Evolutionary conservation across 83 land plant genomes (phyloP), one percentile per base, ranked within the genome.

Genomic region (Diphasiastrum complanatum): DNA sequence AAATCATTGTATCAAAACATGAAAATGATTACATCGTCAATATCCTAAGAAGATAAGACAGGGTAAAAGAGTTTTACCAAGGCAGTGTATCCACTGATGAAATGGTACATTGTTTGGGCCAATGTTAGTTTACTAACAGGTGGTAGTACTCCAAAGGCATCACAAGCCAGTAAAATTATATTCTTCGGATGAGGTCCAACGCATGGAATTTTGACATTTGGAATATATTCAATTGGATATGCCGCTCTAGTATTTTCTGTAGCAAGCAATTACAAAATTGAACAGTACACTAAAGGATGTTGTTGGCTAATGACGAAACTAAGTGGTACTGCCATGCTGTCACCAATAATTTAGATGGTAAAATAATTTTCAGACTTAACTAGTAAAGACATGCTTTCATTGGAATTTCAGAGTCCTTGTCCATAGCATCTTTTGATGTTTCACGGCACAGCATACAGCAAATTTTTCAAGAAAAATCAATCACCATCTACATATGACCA

Each of bases 111-210:
- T 20, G 66, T 63, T 50, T 63, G 68, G 37, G 68, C 46, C 65
- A 65, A 19, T 34, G 68, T 65, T n/a, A 65, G 38, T 64, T 65
- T 65, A 64, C 68, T 65, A 36, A 65, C 68, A 6, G 68, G 68
- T 25, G 68, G 68, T 11, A 65, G 64, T 16, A 65, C 68, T 29
- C 68, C 68, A 54, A 65, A 65, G n/a, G 68, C 68, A 54, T 65
- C 68, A 54, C 68, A 65, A 18, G 68, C 68, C 25, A 65, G 46
- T 29, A 65, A 60, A 36, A 65, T 38, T 12, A 65, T 51, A 54
- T 65, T 65, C 68, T 55, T 65, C 25, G 68, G 68, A 22, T 65
- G 68, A 33, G 68, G 68, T 10, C 63, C 68, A 10, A 65, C 68
- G 46, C 68, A 65, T 23, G 68, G 68, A 35, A 63, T 63, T 29